These are phyloP conservation scores for Boletus sp. DNA, from an alignment of 768 basidiomycete genomes.

Conservation along the genomic window DNA sequence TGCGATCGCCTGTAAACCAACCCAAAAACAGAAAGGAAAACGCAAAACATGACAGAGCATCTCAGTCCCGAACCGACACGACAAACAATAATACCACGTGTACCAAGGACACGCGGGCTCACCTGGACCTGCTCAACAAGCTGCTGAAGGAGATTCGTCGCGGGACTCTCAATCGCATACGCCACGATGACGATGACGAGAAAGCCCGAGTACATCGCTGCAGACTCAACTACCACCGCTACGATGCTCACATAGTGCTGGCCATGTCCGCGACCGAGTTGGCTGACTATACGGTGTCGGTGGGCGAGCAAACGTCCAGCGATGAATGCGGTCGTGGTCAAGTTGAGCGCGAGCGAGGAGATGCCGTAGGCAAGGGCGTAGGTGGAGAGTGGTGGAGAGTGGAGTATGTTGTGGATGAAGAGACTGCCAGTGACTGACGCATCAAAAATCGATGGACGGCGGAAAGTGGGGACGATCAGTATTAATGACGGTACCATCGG, in stretches of 20 bases:
- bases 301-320: slow-evolving; percentile 25
- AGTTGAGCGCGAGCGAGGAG: slow-evolving; percentile 28
- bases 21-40: neutral
- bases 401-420: slow-evolving; percentile 27
- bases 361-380: slow-evolving; percentile 25
- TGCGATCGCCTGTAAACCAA: slow-evolving; percentile 33
- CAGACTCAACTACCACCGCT: slow-evolving; percentile 43
- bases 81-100: neutral
- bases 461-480: neutral
- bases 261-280: slow-evolving; percentile 36
- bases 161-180: slow-evolving; percentile 40
- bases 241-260: slow-evolving; percentile 37
- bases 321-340: slow-evolving; percentile 30
- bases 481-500: neutral
- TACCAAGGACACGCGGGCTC: neutral
- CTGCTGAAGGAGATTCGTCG: slow-evolving; percentile 39
- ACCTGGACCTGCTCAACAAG: slow-evolving; percentile 7
- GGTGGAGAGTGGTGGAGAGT: neutral
- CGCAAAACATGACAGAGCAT: neutral
- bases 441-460: neutral
- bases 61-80: neutral
- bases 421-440: slow-evolving; percentile 1
- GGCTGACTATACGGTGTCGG: slow-evolving; percentile 21
- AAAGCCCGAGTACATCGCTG: slow-evolving; percentile 43
- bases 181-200: slow-evolving; percentile 41